Base-by-base conservation (phyloP, 441 rosid genomes). In the Syzygium malaccense region DNA sequence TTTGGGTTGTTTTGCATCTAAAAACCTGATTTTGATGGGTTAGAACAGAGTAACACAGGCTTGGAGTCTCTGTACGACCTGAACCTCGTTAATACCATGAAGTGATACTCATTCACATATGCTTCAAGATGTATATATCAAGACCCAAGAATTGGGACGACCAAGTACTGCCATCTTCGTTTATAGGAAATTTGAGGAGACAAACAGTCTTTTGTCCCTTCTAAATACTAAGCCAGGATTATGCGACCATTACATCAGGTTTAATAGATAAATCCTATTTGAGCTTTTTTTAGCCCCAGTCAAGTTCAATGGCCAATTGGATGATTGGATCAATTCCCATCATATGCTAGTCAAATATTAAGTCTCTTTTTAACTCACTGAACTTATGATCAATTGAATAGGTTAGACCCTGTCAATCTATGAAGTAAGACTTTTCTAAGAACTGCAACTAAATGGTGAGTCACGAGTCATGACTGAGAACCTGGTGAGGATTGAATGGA, bases 381-480 rank as follows among this genome's bases (percentile, higher is more conserved):
- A 37, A 75, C 51, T 37, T 7, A 41, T 75, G 83, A 41, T 75
- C 17, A 12, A 14, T 75, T 26, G 3, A 75, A 23, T 75, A 6
- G n/a, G 53, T 4, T 75, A 75, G 51, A 41, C 17, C 83, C 51
- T 41, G 51, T 64, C 9, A 9, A 41, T 75, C 53, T 75, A 11
- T 23, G n/a, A 75, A 75, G 53, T 41, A 23, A 0, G 30, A 75
- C 14, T 0, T 0, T 12, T 41, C n/a, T 41, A 0, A 51, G 18
- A 75, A 41, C 41, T 75, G 10, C 83, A 75, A 75, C 83, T 75
- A 75, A 41, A 75, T 75, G 83, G 15, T 23, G n/a, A 75, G 83
- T 41, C 51, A 23, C 18, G 28, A 37, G 83, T 75, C 10, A 6
- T 12, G 83, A 75, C 83, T 71, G 80, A 37, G 80, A 71, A 75